phyloP scores from a whole-genome alignment of 192 early-diverging fungal species.

The Phycomyces blakesleeanus region DNA sequence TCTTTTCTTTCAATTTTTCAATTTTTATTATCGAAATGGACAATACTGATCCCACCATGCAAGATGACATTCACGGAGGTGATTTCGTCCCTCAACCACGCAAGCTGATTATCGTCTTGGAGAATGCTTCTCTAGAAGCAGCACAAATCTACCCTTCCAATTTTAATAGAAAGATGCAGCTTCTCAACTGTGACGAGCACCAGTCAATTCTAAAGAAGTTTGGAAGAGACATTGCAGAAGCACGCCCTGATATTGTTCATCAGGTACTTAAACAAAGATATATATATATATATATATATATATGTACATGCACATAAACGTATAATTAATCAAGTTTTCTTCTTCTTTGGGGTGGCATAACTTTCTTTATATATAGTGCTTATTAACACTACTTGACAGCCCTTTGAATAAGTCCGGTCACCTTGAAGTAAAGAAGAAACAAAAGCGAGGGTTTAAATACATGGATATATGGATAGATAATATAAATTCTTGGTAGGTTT shows the following conservation, averaged over 20 bases:
- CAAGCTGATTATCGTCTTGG: slow-evolving; percentile 87
- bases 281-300: no score
- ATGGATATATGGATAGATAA: neutral
- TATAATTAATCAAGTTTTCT: neutral
- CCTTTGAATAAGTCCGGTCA: slow-evolving; percentile 97
- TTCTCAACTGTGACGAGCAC: slow-evolving; percentile 98
- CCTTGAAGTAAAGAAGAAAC: slow-evolving; percentile 53
- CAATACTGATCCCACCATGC: neutral
- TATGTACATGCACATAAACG: no score
- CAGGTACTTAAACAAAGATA: slow-evolving; percentile 53
- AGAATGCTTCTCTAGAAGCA: slow-evolving; percentile 85
- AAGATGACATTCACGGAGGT: neutral
- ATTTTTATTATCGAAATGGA: no score
- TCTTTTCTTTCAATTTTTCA: no score
- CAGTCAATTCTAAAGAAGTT: slow-evolving; percentile 79
- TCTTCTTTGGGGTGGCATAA: no score
- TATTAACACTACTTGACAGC: slow-evolving; percentile 91
- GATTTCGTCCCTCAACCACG: slow-evolving; percentile 23
- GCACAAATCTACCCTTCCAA: slow-evolving; percentile 74
- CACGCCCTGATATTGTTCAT: slow-evolving; percentile 95
- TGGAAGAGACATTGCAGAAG: slow-evolving; percentile 71
- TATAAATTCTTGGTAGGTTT: slow-evolving; percentile 54
- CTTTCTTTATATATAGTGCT: slow-evolving; percentile 53
- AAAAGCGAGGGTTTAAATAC: neutral
- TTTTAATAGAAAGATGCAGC: slow-evolving; percentile 74